Evolutionary conservation across 345 rosid genomes (phyloP).

Genomic region (Eucalyptus leucophloia): DNA sequence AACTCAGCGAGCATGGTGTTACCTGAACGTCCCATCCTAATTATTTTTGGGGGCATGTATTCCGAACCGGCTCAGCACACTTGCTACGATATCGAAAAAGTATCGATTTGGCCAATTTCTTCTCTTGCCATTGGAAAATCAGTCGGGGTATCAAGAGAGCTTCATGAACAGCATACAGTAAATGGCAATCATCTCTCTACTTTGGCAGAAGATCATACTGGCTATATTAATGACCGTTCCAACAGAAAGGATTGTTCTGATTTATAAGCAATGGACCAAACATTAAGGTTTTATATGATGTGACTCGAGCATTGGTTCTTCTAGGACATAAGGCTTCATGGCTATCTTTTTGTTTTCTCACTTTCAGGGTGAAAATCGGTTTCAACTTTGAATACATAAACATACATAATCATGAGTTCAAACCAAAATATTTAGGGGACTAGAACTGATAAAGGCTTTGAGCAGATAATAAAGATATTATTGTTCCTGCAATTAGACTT

Average conservation of each 20-base stretch:
- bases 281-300: background rate
- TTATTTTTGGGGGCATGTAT: rapidly evolving
- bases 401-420: background rate
- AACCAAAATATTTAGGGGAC: background rate
- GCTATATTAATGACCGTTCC: background rate
- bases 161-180: background rate
- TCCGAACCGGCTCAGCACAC: background rate
- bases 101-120: background rate
- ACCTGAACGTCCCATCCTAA: background rate
- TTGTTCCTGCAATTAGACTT: background rate
- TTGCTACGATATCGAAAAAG: background rate
- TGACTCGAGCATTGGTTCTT: background rate
- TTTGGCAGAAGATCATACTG: background rate
- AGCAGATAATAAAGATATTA: background rate
- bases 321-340: background rate
- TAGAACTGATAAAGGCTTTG: background rate
- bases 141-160: background rate
- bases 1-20: background rate
- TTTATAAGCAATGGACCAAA: background rate
- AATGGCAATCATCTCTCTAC: background rate
- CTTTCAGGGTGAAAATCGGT: background rate
- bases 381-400: background rate
- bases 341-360: background rate
- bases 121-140: background rate
- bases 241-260: background rate